Percentiles rank a stretch among this genome's conserved stretches.
These are phyloP conservation scores for Cladophialophora carrionii DNA, from an alignment of 2,329 filamentous ascomycete species.

Conservation along the genomic window DNA sequence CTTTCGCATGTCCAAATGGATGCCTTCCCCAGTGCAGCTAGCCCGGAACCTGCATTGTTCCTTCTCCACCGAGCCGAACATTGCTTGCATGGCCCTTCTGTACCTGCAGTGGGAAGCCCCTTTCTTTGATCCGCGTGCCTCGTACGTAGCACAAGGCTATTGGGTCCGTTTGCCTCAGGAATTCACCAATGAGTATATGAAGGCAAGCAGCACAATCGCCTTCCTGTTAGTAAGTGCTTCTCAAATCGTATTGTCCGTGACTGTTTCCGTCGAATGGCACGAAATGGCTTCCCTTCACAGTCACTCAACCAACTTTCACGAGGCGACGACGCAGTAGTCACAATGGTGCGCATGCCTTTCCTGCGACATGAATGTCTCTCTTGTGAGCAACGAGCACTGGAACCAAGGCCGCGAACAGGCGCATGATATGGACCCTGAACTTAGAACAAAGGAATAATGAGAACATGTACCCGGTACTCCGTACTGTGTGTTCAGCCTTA, in stretches of 20 bases:
- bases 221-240: not conserved
- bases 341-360: not conserved
- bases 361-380: not conserved
- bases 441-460: not conserved
- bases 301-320: not conserved
- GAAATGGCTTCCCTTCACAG: not conserved
- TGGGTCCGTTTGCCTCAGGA: not conserved
- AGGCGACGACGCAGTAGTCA: not conserved
- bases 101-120: constrained; percentile 8
- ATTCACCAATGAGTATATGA: not conserved
- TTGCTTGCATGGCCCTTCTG: constrained; percentile 14
- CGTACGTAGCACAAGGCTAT: not conserved
- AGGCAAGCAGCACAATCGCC: not conserved
- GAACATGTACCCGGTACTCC: too few relatives aligned
- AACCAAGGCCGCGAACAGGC: not conserved
- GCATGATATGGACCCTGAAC: not conserved
- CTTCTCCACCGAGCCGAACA: constrained; percentile 11
- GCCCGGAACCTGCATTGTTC: constrained; percentile 8
- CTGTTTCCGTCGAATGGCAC: not conserved
- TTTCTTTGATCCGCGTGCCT: not conserved
- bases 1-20: constrained; percentile 12
- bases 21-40: constrained; percentile 15
- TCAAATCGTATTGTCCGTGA: not conserved
- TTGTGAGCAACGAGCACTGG: not conserved
- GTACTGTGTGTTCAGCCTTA: constrained; percentile 2